Evolutionary conservation across 2,329 filamentous ascomycete genomes (phyloP).

Genomic region (Xylariomycetidae sp.): DNA sequence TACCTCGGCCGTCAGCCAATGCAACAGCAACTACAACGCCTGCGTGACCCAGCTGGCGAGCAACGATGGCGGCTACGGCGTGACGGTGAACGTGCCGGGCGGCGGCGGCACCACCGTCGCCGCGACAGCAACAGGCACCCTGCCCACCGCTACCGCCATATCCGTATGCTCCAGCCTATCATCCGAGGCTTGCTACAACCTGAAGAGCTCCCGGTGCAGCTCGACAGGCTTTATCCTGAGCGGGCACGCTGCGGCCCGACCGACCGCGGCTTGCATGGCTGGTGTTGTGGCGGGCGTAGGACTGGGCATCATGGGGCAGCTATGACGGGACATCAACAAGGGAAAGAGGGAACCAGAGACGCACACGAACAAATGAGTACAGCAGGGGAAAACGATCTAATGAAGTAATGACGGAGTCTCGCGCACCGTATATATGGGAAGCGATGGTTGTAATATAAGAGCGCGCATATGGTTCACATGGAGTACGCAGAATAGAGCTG

Average conservation of each 20-base stretch:
- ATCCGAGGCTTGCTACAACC: slow-evolving; percentile 41
- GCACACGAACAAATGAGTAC: background rate
- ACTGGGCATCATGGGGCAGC: slow-evolving; percentile 23
- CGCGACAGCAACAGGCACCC: slow-evolving; percentile 30
- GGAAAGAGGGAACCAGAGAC: background rate
- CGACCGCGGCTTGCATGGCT: slow-evolving; percentile 23
- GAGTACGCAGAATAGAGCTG: too few species aligned
- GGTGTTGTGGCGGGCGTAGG: slow-evolving; percentile 26
- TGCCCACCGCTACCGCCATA: slow-evolving; percentile 41
- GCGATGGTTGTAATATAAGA: too few species aligned
- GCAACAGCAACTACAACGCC: slow-evolving; percentile 46
- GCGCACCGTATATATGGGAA: background rate
- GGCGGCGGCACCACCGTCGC: slow-evolving; percentile 47
- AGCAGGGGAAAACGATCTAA: background rate
- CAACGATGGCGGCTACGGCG: slow-evolving; percentile 37
- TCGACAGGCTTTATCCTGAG: slow-evolving; percentile 21
- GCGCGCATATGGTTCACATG: too few species aligned
- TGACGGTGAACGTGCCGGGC: slow-evolving; percentile 51
- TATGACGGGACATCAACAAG: slow-evolving; percentile 12
- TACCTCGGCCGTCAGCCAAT: slow-evolving; percentile 43
- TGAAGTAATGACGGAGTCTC: slow-evolving; percentile 1
- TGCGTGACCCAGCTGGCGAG: slow-evolving; percentile 45
- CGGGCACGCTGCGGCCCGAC: slow-evolving; percentile 20
- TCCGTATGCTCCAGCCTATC: slow-evolving; percentile 52
- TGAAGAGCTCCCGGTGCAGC: slow-evolving; percentile 36